These are phyloP conservation scores for Cucurbita pepo DNA, from an alignment of 306 rosid genomes.

Conservation along the genomic window DNA sequence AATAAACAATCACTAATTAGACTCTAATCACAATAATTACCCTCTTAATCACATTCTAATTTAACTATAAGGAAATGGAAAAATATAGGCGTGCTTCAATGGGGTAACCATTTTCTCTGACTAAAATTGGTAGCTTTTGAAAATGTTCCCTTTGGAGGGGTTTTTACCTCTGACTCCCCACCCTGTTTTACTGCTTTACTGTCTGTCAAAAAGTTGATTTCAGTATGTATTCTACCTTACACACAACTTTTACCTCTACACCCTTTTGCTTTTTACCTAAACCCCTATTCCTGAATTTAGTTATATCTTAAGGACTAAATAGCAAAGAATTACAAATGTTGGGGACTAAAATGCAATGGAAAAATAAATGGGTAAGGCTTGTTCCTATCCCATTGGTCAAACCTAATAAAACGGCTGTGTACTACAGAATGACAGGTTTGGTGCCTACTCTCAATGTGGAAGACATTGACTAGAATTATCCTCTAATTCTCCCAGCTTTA, in stretches of 20 bases:
- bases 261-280: not conserved
- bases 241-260: not conserved
- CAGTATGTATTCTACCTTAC: not conserved
- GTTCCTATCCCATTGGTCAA: not conserved
- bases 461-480: slow-evolving; percentile 1
- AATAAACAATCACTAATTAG: not conserved
- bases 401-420: not conserved
- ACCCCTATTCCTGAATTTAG: not conserved
- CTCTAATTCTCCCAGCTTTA: not conserved
- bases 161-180: not conserved
- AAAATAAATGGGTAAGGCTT: no score
- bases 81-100: slow-evolving; percentile 2
- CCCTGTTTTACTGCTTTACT: slow-evolving; percentile 1
- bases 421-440: not conserved
- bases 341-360: not conserved
- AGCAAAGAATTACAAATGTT: not conserved
- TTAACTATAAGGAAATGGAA: not conserved
- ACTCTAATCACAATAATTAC: not conserved
- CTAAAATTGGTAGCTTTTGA: not conserved
- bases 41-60: no score
- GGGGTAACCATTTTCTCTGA: not conserved
- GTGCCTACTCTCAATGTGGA: not conserved
- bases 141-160: not conserved
- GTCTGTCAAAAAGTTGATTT: not conserved
- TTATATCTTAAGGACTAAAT: not conserved